These are phyloP conservation scores for Pythium graminicola DNA, from an alignment of 352 stramenopile species.

Conservation along the genomic window DNA sequence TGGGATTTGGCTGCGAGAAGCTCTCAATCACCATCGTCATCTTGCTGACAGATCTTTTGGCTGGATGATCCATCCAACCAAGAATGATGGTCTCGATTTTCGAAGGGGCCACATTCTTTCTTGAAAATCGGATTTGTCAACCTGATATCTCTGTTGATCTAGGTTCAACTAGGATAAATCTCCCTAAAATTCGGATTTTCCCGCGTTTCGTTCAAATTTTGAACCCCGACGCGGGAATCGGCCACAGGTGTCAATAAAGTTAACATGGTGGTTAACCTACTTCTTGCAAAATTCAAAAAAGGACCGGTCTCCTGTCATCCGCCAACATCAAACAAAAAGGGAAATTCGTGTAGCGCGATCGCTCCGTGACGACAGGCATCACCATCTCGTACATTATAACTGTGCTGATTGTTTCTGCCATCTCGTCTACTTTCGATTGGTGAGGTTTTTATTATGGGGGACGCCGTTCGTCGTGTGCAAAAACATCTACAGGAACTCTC, in stretches of 20 bases:
- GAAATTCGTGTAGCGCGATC: constrained; percentile 5
- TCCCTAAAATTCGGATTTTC: constrained; percentile 9
- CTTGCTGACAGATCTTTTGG: too few species aligned
- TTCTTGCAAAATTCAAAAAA: constrained; percentile 10
- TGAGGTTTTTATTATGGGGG: constrained; percentile 34
- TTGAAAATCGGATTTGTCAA: background rate
- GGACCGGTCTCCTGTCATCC: background rate
- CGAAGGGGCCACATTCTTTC: too few species aligned
- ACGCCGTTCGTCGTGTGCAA: constrained; percentile 59
- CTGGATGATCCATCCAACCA: too few species aligned
- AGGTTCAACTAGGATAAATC: constrained; percentile 13
- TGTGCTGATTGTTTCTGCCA: background rate
- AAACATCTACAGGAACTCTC: constrained; percentile 45
- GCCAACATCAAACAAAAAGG: background rate
- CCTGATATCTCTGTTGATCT: constrained; percentile 19
- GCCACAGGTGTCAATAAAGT: background rate
- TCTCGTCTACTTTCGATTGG: background rate
- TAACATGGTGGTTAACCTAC: constrained; percentile 17
- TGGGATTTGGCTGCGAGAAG: too few species aligned
- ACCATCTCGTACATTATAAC: background rate
- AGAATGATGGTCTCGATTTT: too few species aligned
- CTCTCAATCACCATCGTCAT: too few species aligned
- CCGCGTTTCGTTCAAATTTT: constrained; percentile 24
- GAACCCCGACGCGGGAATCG: constrained; percentile 13
- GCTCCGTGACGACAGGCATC: constrained; percentile 6